Conservation (phyloP, 192 early-diverging fungal genomes). For the Entophlyctis luteolus region DNA sequence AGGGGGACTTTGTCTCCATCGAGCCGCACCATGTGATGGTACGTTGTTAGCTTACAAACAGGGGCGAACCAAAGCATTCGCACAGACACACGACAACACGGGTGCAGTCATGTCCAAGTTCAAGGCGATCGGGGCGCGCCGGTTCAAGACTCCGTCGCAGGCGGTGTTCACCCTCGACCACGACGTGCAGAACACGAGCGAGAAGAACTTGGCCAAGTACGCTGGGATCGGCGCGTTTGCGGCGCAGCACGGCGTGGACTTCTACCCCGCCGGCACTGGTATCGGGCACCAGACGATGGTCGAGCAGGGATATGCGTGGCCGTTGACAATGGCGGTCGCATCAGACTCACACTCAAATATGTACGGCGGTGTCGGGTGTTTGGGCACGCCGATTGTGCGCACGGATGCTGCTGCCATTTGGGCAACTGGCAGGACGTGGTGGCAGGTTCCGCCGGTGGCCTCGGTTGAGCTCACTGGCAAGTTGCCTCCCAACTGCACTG, state of each 20-base stretch:
- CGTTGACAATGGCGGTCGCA: conserved; percentile 87
- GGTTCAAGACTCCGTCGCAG: conserved; percentile 73
- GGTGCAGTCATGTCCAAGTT: conserved; percentile 53
- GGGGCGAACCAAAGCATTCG: conserved; percentile 95
- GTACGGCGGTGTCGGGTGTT: conserved; percentile 94
- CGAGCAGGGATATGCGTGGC: conserved; percentile 96
- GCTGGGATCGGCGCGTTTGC: conserved; percentile 80
- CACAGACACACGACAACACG: conserved; percentile 84
- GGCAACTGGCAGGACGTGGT: conserved; percentile 97
- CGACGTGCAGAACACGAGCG: conserved; percentile 94
- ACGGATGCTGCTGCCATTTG: conserved; percentile 98
- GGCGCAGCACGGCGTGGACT: conserved; percentile 71
- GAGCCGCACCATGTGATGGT: conserved; percentile 82
- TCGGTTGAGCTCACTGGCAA: conserved; percentile 79
- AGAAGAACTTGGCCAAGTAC: conserved; percentile 90
- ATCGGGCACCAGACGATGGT: conserved; percentile 98
- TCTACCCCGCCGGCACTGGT: conserved; percentile 94
- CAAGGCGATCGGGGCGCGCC: conserved; percentile 81
- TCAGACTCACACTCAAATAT: conserved; percentile 99
- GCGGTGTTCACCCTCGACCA: conserved; percentile 96
- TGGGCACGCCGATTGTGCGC: conserved; percentile 95
- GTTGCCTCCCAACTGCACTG: conserved; percentile 79
- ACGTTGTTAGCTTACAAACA: not conserved
- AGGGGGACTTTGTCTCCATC: conserved; percentile 93
- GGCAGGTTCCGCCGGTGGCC: conserved; percentile 91